phyloP scores from a whole-genome alignment of 2,329 filamentous ascomycete genomes.

The Aspergillus aculeatinus region DNA sequence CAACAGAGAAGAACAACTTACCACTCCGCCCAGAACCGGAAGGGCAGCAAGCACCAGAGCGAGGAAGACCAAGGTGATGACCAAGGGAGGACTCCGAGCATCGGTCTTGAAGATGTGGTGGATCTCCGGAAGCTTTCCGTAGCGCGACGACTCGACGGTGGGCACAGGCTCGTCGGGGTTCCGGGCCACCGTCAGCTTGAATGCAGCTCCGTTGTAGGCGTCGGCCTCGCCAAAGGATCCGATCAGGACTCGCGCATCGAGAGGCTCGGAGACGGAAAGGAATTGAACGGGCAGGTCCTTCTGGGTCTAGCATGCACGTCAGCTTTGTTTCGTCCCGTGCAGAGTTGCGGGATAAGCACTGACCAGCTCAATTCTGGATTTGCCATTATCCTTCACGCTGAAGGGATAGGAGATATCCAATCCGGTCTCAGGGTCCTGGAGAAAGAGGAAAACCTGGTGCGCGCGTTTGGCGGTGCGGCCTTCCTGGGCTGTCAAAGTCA shows the following conservation, averaged over 20 bases:
- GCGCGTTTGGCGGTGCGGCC: conserved; percentile 75
- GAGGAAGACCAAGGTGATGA: conserved; percentile 77
- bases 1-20: conserved; percentile 47
- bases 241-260: conserved; percentile 79
- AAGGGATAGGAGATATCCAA: conserved; percentile 87
- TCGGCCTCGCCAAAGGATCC: conserved; percentile 78
- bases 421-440: conserved; percentile 71
- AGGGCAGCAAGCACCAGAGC: conserved; percentile 70
- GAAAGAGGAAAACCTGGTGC: conserved; percentile 88
- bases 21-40: conserved; percentile 68
- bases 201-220: conserved; percentile 67
- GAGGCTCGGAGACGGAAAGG: conserved; percentile 63
- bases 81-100: conserved; percentile 73
- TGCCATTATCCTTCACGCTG: conserved; percentile 80
- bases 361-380: conserved; percentile 82
- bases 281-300: conserved; percentile 88
- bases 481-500: conserved; percentile 78
- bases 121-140: conserved; percentile 80
- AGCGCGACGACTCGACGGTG: conserved; percentile 70
- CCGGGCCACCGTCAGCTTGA: conserved; percentile 67
- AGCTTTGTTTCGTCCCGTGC: conserved; percentile 9
- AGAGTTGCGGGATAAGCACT: conserved; percentile 33
- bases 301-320: conserved; percentile 61
- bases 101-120: conserved; percentile 85
- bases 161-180: conserved; percentile 63